A percentile compares a stretch with the other conserved stretches of the same genome.
These are phyloP conservation scores for Mychonastes homosphaera DNA, from an alignment of 139 green algal genomes.

Conservation along the genomic window DNA sequence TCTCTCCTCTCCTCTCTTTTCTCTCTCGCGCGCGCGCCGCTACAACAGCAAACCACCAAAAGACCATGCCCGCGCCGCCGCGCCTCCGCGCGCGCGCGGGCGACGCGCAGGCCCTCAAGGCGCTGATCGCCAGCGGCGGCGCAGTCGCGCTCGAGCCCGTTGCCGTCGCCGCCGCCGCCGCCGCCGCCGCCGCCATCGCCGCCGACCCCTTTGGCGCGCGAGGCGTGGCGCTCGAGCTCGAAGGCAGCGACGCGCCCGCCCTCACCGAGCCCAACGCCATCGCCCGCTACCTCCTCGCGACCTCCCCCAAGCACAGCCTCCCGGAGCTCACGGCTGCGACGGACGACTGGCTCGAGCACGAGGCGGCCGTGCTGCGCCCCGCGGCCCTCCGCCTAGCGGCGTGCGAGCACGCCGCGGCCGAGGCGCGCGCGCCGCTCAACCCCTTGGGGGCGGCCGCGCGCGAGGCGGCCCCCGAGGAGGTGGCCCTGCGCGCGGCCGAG, in stretches of 20 bases:
- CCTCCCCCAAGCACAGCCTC: neutral
- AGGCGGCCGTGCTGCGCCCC: conserved; percentile 37
- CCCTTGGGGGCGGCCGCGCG: conserved; percentile 17
- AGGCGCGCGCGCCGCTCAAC: conserved; percentile 11
- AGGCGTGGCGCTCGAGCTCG: conserved; percentile 22
- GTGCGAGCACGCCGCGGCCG: conserved; percentile 7
- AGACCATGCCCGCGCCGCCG: no score
- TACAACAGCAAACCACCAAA: no score
- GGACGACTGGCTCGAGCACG: conserved; percentile 51
- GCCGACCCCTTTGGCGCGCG: conserved; percentile 21
- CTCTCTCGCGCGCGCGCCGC: no score
- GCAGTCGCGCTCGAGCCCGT: conserved; percentile 7
- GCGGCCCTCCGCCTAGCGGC: conserved; percentile 19
- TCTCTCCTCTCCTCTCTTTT: no score
- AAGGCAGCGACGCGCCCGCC: conserved; percentile 11
- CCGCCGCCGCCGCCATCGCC: conserved; percentile 14
- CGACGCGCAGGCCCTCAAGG: conserved; percentile 51
- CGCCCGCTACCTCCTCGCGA: conserved; percentile 23
- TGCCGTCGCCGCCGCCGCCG: neutral
- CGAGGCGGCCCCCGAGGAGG: conserved; percentile 20
- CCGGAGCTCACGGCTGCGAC: conserved; percentile 1
- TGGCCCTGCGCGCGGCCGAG: conserved; percentile 19
- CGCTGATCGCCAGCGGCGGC: conserved; percentile 23
- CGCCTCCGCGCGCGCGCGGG: conserved; percentile 29
- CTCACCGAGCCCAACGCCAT: conserved; percentile 53